Evolutionary conservation across 495 filamentous ascomycete genomes (phyloP).

Genomic region (Penicillium canescens): DNA sequence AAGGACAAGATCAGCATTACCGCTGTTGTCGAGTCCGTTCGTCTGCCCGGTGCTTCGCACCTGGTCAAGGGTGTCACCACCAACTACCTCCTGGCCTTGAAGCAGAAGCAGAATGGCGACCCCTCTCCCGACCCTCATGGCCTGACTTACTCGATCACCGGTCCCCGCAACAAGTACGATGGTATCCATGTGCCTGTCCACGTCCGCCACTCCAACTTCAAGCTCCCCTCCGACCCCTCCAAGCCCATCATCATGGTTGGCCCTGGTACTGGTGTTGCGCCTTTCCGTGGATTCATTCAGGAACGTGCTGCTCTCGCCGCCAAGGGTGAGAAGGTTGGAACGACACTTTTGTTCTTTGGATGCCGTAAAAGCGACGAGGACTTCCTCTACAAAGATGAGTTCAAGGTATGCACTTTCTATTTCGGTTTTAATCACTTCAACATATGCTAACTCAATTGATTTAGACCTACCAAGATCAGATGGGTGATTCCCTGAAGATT

Average conservation of each 20-base stretch:
- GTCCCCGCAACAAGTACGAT: conserved; percentile 95
- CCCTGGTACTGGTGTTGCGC: conserved; percentile 94
- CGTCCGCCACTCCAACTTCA: conserved; percentile 98
- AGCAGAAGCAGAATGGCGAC: conserved; percentile 95
- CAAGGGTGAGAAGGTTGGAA: conserved; percentile 81
- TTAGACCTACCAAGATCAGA: conserved; percentile 75
- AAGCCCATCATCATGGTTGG: conserved; percentile 96
- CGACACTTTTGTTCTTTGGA: conserved; percentile 91
- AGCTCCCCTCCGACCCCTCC: conserved; percentile 90
- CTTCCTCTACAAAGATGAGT: conserved; percentile 90
- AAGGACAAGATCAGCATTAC: conserved; percentile 94
- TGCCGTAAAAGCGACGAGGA: conserved; percentile 85
- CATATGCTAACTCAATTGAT: conserved; percentile 8
- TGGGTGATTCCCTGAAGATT: conserved; percentile 85
- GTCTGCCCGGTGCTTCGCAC: conserved; percentile 74
- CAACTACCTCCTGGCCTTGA: conserved; percentile 94
- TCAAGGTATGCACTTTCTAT: conserved; percentile 69
- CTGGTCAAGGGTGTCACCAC: conserved; percentile 93
- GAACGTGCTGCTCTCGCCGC: conserved; percentile 82
- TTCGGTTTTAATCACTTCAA: not conserved
- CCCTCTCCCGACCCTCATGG: conserved; percentile 82
- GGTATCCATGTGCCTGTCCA: conserved; percentile 95
- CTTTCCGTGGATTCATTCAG: conserved; percentile 93
- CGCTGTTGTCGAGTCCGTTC: conserved; percentile 84
- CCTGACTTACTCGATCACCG: conserved; percentile 82